Base-by-base conservation (phyloP, 352 stramenopile genomes). In the Pythium phragmiticola region DNA sequence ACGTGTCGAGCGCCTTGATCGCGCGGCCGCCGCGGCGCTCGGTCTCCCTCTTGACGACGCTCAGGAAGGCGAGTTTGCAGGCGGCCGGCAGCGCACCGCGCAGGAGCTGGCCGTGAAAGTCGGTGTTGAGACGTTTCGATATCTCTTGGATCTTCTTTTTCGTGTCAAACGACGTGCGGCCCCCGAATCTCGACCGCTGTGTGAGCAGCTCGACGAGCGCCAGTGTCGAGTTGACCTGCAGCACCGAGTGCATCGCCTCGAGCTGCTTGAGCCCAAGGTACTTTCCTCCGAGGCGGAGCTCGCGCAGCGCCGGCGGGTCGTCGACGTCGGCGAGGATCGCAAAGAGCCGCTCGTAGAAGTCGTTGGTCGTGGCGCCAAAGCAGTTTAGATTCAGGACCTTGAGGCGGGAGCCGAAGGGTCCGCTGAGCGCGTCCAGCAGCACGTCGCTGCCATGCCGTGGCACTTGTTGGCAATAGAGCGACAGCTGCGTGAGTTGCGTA, bases 11-110 rank as follows among this genome's bases (percentile, higher is more conserved):
- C 26, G 23, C 23, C 2, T 50, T n/a, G 41, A 7, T 36, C 1
- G 12, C 6, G 5, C 26, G 19, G 2, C 41, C 26, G 26, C 26
- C 26, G 26, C 26, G 26, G 26, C 26, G 4, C 26, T 28, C 26
- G 26, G 26, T 28, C 4, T 28, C 26, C 26, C 26, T 28, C 26
- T 28, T 19, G 1, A 63, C 30, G 13, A 55, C 56, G 17, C 45
- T 63, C 30, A 63, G 21, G 28, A 63, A 63, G 26, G 56, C 42
- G 1, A 55, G 39, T 46, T 63, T 54, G 26, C 28, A 26, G 17
- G 36, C 19, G 16, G 19, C 47, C 7, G 56, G 19, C 9, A 54
- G 7, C 7, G 34, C 21, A 19, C n/a, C 7, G 13, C 43, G 6
- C 14, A 63, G 7, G 2, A 45, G 26, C 33, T 63, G 56, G 13